Evolutionary conservation across 495 filamentous ascomycete genomes (phyloP), one percentile per base, ranked within the genome.

Genomic region (Podospora sp.): DNA sequence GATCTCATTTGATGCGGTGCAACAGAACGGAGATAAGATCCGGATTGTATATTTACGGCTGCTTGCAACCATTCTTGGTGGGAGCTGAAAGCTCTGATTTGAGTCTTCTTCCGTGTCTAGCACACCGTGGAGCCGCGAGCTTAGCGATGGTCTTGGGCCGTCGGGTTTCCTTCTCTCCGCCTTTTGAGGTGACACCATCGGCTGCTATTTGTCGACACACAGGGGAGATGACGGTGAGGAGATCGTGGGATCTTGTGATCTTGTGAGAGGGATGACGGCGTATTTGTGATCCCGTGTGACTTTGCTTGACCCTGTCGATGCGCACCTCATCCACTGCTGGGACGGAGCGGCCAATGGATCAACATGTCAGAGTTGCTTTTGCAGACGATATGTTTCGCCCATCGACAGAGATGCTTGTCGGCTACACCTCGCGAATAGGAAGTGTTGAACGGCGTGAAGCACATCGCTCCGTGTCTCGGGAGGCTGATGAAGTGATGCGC

Each of bases 301-400:
- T 46, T 12, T 46, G 40, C 40, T 18, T 14, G 16, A 4, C 16
- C 26, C 58, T 49, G 55, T 16, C 56, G 63, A 36, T 12, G 36
- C 27, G 27, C 33, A 62, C 62, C 58, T 60, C 27, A 22, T 35
- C 16, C 29, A 65, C 40, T 46, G 27, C 36, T 20, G 57, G 57
- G 57, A 59, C 57, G 26, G 21, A 25, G 33, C 25, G 57, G 11
- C 57, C 57, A 59, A 59, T 59, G 26, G 57, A 14, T 33, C 9
- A 11, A 33, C 25, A 18, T 59, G 57, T 59, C 57, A 59, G 21
- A 59, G 12, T 25, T 18, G 18, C 25, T 36, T 25, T 27, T n/a
- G 18, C 26, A 59, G 26, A 59, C 4, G 57, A 59, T 18, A 33
- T 59, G 57, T 59, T 26, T 59, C 57, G 57, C 57, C 18, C 26